Evolutionary conservation across 305 asterid species (phyloP).

Genomic region (Solanum hybrid): DNA sequence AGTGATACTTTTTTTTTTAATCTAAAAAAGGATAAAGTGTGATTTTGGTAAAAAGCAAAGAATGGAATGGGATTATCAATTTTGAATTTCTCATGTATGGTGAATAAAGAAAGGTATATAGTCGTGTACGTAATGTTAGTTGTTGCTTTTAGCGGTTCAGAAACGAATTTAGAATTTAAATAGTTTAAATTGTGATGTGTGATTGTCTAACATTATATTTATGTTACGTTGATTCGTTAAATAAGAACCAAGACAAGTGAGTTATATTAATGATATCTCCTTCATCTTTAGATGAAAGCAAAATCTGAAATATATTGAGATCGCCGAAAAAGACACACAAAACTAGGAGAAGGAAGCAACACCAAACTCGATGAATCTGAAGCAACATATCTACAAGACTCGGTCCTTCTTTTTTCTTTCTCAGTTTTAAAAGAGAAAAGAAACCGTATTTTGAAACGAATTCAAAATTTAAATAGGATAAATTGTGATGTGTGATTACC

Average conservation of each 20-base stretch:
- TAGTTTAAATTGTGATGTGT: not conserved
- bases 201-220: too few species aligned
- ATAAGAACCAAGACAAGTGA: too few species aligned
- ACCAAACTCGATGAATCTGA: too few species aligned
- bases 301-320: too few species aligned
- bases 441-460: accelerated
- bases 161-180: not conserved
- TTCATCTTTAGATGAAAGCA: too few species aligned
- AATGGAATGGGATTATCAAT: not conserved
- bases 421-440: not conserved
- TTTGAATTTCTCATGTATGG: not conserved
- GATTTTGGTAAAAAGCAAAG: not conserved
- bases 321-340: not conserved
- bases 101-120: not conserved
- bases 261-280: too few species aligned
- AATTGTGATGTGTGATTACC: too few species aligned
- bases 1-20: not conserved
- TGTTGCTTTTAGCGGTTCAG: not conserved
- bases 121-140: not conserved
- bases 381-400: not conserved
- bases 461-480: too few species aligned
- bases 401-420: not conserved
- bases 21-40: not conserved
- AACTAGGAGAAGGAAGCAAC: not conserved
- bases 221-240: too few species aligned